Conservation (phyloP, 257 asterid genomes). For the Cruciata laevipes region DNA sequence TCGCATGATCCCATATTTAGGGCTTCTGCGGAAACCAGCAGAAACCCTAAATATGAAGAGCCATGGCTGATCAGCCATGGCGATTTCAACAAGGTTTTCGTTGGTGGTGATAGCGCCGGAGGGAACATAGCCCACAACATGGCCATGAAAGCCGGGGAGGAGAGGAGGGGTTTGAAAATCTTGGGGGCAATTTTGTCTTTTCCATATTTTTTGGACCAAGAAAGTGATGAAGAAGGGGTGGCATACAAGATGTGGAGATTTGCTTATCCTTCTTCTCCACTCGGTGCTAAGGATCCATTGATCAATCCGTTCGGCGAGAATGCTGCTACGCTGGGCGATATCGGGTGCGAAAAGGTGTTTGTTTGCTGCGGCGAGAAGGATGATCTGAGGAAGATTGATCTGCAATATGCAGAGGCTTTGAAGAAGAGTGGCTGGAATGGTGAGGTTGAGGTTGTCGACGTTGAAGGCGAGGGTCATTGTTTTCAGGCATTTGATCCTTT, state of each 20-base stretch:
- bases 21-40: background rate
- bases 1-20: background rate
- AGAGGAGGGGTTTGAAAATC: slow-evolving; percentile 22
- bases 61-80: slow-evolving; percentile 35
- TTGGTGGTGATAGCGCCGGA: slow-evolving; percentile 38
- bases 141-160: slow-evolving; percentile 11
- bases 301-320: slow-evolving; percentile 18
- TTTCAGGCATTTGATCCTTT: slow-evolving; percentile 4
- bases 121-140: slow-evolving; percentile 24
- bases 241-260: background rate
- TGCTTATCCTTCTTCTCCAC: slow-evolving; percentile 9
- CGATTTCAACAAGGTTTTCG: slow-evolving; percentile 24
- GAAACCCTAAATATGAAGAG: slow-evolving; percentile 9
- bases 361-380: slow-evolving; percentile 20
- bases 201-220: slow-evolving; percentile 21
- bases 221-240: background rate
- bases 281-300: slow-evolving; percentile 18
- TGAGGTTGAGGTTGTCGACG: slow-evolving; percentile 13
- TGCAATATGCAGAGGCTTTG: slow-evolving; percentile 16
- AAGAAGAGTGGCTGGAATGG: slow-evolving; percentile 22
- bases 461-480: slow-evolving; percentile 20
- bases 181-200: slow-evolving; percentile 26
- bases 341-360: slow-evolving; percentile 17
- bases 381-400: slow-evolving; percentile 3
- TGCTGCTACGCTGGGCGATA: slow-evolving; percentile 8